Evolutionary conservation across 495 filamentous ascomycete genomes (phyloP), one percentile per base, ranked within the genome.

Genomic region (Usnea hakonensis): DNA sequence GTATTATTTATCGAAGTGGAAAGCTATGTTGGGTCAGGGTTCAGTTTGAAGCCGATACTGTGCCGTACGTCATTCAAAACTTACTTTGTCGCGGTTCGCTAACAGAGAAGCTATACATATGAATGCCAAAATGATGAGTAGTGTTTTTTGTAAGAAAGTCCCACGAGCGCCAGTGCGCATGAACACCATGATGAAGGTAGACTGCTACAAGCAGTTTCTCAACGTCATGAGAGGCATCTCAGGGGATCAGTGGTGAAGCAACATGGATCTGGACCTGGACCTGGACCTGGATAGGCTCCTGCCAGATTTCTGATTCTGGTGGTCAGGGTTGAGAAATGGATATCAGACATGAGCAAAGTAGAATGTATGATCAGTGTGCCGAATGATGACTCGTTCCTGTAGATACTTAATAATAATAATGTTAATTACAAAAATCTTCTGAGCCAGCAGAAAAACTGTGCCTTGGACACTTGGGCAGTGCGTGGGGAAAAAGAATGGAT

Each of bases 21-120:
- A 32, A 52, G 48, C 48, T 52, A 32, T 32, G 5, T 23, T 32
- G 48, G 43, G 32, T 32, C 48, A 52, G 32, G 48, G 26, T 32
- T 52, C 11, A 52, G 48, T 52, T 32, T 14, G 35, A 16, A 52
- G 48, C 13, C n/a, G 26, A 30, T 7, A 32, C 48, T 52, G 28
- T 52, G 48, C 28, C 14, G 32, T 16, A 19, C 9, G 5, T 32
- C 16, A 8, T 19, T 14, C 35, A 36, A 19, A 19, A 52, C 48
- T 52, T 19, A 52, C 48, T 52, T 52, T 52, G 14, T 52, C 48
- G 26, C 48, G 48, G 48, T 52, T 52, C 5, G 48, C 48, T 52
- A 52, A 52, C 48, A 52, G 32, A 28, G 48, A 52, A 52, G 48
- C 48, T 52, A 52, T 52, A 52, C 48, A 52, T 52, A 52, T 52